Conservation (phyloP, 2,329 filamentous ascomycete genomes). For the Endoconidiophora laricicola region DNA sequence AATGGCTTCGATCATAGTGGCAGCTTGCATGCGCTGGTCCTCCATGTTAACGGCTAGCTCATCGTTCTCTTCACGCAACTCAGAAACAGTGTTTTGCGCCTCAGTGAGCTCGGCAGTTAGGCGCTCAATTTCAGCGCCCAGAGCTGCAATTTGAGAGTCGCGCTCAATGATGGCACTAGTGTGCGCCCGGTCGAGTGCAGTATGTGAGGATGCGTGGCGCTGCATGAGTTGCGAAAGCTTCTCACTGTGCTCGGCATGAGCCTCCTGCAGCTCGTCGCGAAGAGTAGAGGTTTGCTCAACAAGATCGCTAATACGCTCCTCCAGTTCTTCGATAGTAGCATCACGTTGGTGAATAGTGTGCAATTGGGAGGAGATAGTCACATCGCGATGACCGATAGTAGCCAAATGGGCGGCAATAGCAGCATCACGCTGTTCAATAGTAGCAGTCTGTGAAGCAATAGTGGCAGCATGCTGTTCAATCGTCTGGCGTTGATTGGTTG, state of each 20-base stretch:
- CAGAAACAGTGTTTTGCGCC: slow-evolving; percentile 3
- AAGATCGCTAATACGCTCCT: slow-evolving; percentile 27
- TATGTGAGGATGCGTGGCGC: background rate
- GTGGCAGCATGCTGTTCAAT: no score
- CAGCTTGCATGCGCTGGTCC: slow-evolving; percentile 10
- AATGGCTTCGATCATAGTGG: slow-evolving; percentile 10
- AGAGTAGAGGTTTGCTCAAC: slow-evolving; percentile 24
- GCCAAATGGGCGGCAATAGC: no score
- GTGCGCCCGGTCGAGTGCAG: background rate
- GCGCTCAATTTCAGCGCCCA: slow-evolving; percentile 7
- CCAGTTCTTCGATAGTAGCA: slow-evolving; percentile 25
- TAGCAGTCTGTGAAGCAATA: no score
- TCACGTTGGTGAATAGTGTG: slow-evolving; percentile 23
- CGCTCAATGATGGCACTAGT: background rate
- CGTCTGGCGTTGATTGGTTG: no score
- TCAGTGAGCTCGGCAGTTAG: slow-evolving; percentile 5
- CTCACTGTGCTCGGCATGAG: slow-evolving; percentile 21
- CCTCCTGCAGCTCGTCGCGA: slow-evolving; percentile 22
- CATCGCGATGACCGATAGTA: no score
- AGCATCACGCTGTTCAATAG: no score
- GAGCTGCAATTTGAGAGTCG: slow-evolving; percentile 2
- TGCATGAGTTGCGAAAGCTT: slow-evolving; percentile 17
- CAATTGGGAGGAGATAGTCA: slow-evolving; percentile 20
- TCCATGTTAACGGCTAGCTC: background rate
- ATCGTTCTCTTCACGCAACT: slow-evolving; percentile 6